Base-by-base conservation (phyloP, 495 filamentous ascomycete species). In the Echria macrotheca region DNA sequence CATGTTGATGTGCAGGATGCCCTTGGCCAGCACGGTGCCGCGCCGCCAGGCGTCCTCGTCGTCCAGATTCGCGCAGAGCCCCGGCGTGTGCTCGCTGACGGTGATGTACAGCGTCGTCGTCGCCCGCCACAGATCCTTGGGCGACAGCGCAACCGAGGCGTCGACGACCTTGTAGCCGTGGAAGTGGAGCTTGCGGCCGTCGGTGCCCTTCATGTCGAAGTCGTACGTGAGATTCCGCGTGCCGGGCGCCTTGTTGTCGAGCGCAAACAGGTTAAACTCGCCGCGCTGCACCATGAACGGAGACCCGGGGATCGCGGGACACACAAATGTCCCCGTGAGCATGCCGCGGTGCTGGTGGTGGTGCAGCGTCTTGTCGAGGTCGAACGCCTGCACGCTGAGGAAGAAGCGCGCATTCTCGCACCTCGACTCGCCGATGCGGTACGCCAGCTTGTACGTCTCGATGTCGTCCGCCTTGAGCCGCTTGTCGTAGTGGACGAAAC, bases 71-170 rank as follows among this genome's bases (percentile, higher is more conserved):
- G 32, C 55, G 36, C 52, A 59, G 41, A 56, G 60, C 28, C 57
- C 57, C 6, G 36, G 31, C 2, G 63, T 35, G 22, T 63, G 55
- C 47, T 74, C 66, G 40, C 69, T 71, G 53, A 76, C 60, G 8
- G 70, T 79, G 37, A 80, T 74, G 47, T 84, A 82, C 10, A 86
- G 70, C 1, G 81, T 83, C 15, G 77, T 80, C 7, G 82, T 81
- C 7, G 80, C 78, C 47, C 69, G 68, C 83, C 83, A 86, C 43
- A 80, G 77, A 33, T 71, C 65, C 6, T 60, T 46, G 9, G 72
- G 63, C 1, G 73, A 73, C 46, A 85, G 66, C 1, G 80, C 73
- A 24, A 80, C 74, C 0, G 66, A 76, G 4, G 78, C 76, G 60
- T 83, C 73, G 25, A 87, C 70, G 4, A 80, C 65, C 63, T 86